Percentiles rank a stretch among this genome's conserved stretches.
Conservation (phyloP, 2,329 filamentous ascomycete species). For the Whalleya microplaca region DNA sequence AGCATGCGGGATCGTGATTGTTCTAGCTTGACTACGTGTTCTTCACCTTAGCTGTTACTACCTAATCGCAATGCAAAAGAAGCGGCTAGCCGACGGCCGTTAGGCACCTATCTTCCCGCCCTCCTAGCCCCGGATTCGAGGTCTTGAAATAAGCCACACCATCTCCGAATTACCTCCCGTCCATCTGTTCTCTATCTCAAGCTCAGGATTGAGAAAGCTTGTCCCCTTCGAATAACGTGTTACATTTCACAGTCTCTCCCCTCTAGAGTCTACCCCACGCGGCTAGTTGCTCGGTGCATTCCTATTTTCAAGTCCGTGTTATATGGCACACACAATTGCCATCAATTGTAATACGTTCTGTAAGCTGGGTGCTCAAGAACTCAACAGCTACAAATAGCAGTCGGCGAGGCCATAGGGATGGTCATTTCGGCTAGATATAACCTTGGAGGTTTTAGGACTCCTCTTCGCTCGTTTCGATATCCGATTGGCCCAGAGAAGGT, state of each 20-base stretch:
- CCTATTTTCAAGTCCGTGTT: constrained; percentile 10
- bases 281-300: constrained; percentile 27
- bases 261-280: constrained; percentile 19
- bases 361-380: constrained; percentile 7
- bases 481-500: constrained; percentile 29
- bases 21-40: constrained; percentile 9
- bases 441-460: constrained; percentile 16
- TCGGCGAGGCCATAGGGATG: constrained; percentile 13
- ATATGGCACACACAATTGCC: not conserved
- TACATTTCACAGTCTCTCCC: constrained; percentile 26
- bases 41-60: constrained; percentile 14
- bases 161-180: constrained; percentile 10
- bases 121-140: constrained; percentile 21
- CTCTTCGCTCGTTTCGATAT: constrained; percentile 22
- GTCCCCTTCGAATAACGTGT: constrained; percentile 17
- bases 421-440: constrained; percentile 3
- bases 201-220: constrained; percentile 12
- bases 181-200: constrained; percentile 17
- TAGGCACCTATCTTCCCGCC: constrained; percentile 4
- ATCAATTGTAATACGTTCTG: constrained; percentile 15
- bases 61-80: constrained; percentile 16
- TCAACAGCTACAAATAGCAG: constrained; percentile 3
- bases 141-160: constrained; percentile 11
- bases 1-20: constrained; percentile 13
- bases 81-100: constrained; percentile 21